Evolutionary conservation across 1,284 basidiomycete species (phyloP).

Genomic region (Pascua sp.): DNA sequence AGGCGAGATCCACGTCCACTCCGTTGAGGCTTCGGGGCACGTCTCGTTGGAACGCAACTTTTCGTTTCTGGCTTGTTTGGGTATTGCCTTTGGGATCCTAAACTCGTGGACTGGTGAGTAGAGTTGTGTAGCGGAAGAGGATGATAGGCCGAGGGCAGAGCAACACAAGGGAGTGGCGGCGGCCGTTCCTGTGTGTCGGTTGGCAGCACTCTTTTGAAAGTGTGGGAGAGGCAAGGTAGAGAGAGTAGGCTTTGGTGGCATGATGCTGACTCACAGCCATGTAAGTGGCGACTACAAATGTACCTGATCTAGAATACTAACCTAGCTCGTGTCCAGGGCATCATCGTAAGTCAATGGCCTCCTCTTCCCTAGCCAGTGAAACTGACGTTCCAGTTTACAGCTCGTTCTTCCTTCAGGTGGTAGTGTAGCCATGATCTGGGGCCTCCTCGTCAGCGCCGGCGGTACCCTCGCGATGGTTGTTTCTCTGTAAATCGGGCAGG

Average conservation of each 20-base stretch:
- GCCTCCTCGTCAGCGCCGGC: constrained; percentile 29
- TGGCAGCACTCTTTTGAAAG: not conserved
- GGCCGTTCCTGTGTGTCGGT: too few relatives aligned
- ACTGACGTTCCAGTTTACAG: not conserved
- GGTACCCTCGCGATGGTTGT: constrained; percentile 25
- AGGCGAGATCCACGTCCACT: not conserved
- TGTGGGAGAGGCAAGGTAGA: not conserved
- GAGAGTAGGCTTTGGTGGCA: not conserved
- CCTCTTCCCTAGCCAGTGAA: too few relatives aligned
- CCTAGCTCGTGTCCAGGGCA: not conserved
- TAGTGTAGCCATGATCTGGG: constrained; percentile 39
- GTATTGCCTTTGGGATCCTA: constrained; percentile 19
- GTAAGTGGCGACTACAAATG: not conserved
- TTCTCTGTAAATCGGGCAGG: constrained; percentile 17
- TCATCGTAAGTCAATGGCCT: too few relatives aligned
- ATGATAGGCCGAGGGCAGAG: constrained; percentile 2
- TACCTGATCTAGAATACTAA: not conserved
- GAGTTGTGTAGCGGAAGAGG: not conserved
- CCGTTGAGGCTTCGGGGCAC: not conserved
- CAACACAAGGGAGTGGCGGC: not conserved
- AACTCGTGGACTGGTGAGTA: constrained; percentile 19
- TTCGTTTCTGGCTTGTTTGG: constrained; percentile 10
- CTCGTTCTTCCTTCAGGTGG: constrained; percentile 37
- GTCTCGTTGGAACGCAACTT: constrained; percentile 21
- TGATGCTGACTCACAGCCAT: not conserved